These are phyloP conservation scores for Candida sanyaensis DNA, from an alignment of 1,139 yeast genomes.

Conservation along the genomic window DNA sequence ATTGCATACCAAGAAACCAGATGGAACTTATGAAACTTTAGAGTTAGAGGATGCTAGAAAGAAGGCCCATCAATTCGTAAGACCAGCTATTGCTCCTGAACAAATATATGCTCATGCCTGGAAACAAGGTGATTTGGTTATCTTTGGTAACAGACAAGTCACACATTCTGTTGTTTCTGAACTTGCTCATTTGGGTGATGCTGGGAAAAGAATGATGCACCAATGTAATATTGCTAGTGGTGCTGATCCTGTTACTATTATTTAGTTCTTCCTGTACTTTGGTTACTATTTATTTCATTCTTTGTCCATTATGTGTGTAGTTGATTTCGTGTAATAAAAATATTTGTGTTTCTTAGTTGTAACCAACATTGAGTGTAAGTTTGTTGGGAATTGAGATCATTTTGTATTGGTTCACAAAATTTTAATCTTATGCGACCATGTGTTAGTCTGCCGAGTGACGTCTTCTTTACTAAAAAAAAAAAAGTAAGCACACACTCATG, in stretches of 20 bases:
- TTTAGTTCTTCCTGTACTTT: not conserved
- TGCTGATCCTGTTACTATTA: slow-evolving; percentile 51
- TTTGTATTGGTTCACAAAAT: too few species aligned
- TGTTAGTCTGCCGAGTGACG: too few species aligned
- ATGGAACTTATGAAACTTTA: slow-evolving; percentile 49
- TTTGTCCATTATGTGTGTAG: not conserved
- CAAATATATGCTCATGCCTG: slow-evolving; percentile 79
- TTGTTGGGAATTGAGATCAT: too few species aligned
- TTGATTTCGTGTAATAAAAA: too few species aligned
- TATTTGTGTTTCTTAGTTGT: too few species aligned
- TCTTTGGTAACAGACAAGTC: slow-evolving; percentile 84
- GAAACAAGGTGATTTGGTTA: slow-evolving; percentile 80
- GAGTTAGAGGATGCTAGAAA: slow-evolving; percentile 72
- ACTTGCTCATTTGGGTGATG: slow-evolving; percentile 48
- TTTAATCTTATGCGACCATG: too few species aligned
- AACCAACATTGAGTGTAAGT: too few species aligned
- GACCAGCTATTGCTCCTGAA: slow-evolving; percentile 80
- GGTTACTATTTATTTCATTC: not conserved
- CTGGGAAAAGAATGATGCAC: slow-evolving; percentile 76
- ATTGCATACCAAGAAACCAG: slow-evolving; percentile 56
- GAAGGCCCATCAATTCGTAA: slow-evolving; percentile 68
- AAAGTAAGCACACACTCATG: too few species aligned
- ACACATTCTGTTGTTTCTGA: slow-evolving; percentile 93
- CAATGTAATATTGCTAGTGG: slow-evolving; percentile 91
- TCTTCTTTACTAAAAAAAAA: too few species aligned